phyloP scores from a whole-genome alignment of 768 basidiomycete genomes.

The Clavaria fumosa region DNA sequence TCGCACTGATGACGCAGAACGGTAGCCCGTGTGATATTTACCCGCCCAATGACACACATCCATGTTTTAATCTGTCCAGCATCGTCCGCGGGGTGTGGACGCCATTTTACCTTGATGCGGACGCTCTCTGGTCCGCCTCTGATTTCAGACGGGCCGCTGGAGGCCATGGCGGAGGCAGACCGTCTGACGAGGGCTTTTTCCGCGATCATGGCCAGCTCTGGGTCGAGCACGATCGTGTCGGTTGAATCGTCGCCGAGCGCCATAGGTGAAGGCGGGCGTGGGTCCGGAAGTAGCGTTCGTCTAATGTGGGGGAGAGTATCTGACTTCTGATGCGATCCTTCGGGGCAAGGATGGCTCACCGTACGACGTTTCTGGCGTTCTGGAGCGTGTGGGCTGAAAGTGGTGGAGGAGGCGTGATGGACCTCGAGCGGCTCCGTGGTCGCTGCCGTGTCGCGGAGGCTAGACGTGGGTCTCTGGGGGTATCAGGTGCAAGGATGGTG shows the following conservation, averaged over 20 bases:
- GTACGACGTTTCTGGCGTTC: constrained; percentile 41
- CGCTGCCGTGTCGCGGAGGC: constrained; percentile 14
- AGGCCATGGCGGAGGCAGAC: constrained; percentile 13
- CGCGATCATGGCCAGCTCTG: constrained; percentile 48
- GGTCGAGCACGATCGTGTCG: constrained; percentile 37
- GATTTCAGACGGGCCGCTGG: constrained; percentile 16
- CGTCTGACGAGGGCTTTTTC: constrained; percentile 17
- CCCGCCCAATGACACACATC: constrained; percentile 45
- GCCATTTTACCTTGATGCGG: constrained; percentile 44
- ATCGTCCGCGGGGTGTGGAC: constrained; percentile 41
- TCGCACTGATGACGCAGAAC: not conserved
- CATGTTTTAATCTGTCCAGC: constrained; percentile 25
- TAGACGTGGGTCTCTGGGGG: constrained; percentile 18
- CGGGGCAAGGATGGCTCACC: constrained; percentile 24
- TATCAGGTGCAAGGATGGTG: no score
- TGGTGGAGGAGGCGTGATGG: constrained; percentile 63
- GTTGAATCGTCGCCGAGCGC: constrained; percentile 27
- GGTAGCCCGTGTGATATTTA: constrained; percentile 17
- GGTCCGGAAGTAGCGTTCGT: constrained; percentile 27
- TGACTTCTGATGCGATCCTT: not conserved
- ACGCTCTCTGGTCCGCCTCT: constrained; percentile 24
- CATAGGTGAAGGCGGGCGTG: constrained; percentile 34
- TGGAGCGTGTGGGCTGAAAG: constrained; percentile 38
- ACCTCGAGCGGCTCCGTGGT: constrained; percentile 49
- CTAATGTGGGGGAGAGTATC: constrained; percentile 18